Evolutionary conservation across 345 rosid species (phyloP).

Genomic region (Eucalyptus marginata): DNA sequence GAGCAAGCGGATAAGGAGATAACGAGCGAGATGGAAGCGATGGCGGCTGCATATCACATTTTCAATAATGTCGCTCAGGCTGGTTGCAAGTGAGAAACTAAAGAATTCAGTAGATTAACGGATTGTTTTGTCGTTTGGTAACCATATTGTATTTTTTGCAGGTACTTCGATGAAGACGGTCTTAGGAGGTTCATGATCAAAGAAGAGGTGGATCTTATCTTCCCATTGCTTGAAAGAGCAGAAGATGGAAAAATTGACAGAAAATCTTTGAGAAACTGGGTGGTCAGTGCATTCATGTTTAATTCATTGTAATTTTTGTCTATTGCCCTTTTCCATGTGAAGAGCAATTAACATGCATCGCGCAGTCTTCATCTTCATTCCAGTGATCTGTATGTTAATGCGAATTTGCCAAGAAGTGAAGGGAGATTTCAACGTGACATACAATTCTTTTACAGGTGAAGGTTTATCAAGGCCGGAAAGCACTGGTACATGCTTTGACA

Average conservation of each 20-base stretch:
- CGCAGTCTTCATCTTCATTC: too few relatives aligned
- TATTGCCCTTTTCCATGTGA: background rate
- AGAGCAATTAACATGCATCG: background rate
- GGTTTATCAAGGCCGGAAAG: constrained; percentile 58
- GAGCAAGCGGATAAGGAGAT: constrained; percentile 38
- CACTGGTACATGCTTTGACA: constrained; percentile 46
- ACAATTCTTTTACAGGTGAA: constrained; percentile 34
- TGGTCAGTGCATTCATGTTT: constrained; percentile 29
- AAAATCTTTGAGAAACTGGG: constrained; percentile 59
- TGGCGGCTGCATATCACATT: constrained; percentile 50
- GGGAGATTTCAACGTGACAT: background rate
- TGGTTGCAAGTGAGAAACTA: constrained; percentile 21
- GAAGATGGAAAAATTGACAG: constrained; percentile 42
- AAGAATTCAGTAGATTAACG: background rate
- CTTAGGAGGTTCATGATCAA: constrained; percentile 60
- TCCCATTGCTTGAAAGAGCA: constrained; percentile 50
- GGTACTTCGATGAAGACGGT: constrained; percentile 61
- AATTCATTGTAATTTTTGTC: background rate
- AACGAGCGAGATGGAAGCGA: constrained; percentile 76
- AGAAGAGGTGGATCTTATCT: constrained; percentile 80
- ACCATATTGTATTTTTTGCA: constrained; percentile 4
- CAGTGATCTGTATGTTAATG: too few relatives aligned
- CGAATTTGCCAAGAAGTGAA: background rate
- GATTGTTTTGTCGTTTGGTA: background rate
- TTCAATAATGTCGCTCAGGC: constrained; percentile 45